Percentiles rank a stretch among this genome's conserved stretches.
These are phyloP conservation scores for Podospora sp. DNA, from an alignment of 495 filamentous ascomycete species.

Conservation along the genomic window DNA sequence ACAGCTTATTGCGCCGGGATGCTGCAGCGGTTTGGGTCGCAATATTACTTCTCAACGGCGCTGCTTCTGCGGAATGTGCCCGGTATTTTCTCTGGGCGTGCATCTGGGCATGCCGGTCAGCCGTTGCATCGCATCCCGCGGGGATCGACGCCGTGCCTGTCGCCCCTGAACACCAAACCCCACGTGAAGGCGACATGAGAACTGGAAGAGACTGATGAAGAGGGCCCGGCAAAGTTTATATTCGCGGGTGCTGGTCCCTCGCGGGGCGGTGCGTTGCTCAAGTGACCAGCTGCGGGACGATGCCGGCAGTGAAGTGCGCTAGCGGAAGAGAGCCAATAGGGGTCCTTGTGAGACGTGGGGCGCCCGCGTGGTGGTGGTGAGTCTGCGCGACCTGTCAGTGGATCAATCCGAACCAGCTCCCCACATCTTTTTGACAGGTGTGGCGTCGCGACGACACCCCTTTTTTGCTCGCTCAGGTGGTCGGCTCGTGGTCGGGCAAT, in stretches of 20 bases:
- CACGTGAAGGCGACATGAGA: background rate
- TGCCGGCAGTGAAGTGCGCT: background rate
- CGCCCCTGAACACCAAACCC: background rate
- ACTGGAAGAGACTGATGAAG: background rate
- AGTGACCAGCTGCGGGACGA: background rate
- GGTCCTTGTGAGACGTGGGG: background rate
- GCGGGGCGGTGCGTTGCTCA: background rate
- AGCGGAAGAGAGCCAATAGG: background rate
- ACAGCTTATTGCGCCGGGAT: background rate
- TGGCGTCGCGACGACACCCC: background rate
- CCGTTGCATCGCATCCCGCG: background rate
- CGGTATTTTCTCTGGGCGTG: too few relatives aligned
- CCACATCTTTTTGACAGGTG: background rate
- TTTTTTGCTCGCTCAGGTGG: background rate
- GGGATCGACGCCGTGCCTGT: background rate
- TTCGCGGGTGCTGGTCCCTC: background rate
- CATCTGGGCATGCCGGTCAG: background rate
- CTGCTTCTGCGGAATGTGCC: background rate
- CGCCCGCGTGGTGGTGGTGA: background rate
- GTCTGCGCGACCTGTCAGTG: background rate
- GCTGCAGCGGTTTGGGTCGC: background rate
- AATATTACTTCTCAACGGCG: background rate
- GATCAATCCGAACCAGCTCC: background rate
- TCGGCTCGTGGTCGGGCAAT: background rate
- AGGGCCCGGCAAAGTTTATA: background rate